phyloP scores from a whole-genome alignment of 2,329 filamentous ascomycete species.

The Leptoxyphium fumago region DNA sequence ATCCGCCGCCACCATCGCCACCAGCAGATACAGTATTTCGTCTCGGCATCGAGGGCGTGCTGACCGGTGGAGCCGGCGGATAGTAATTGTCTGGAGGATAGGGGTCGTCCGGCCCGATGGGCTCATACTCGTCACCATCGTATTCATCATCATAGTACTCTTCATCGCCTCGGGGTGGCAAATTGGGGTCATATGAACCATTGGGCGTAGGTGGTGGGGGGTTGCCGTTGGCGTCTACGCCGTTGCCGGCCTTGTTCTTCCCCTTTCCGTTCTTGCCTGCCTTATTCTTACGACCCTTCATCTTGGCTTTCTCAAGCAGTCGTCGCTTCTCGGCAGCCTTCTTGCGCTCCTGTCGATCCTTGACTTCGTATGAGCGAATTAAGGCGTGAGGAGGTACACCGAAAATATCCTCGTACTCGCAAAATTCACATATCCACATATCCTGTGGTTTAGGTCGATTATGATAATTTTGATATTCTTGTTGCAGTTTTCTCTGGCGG shows the following conservation, averaged over 20 bases:
- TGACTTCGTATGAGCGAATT: conserved; percentile 85
- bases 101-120: conserved; percentile 11
- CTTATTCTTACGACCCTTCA: conserved; percentile 79
- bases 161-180: conserved; percentile 13
- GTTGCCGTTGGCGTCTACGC: conserved; percentile 4
- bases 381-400: conserved; percentile 71
- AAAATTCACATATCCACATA: conserved; percentile 94
- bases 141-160: conserved; percentile 20
- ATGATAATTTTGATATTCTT: conserved; percentile 61
- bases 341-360: conserved; percentile 72
- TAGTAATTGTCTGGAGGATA: conserved; percentile 4
- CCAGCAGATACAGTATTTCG: background rate
- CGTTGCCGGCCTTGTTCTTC: conserved; percentile 11
- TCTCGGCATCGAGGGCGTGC: background rate
- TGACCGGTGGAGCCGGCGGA: background rate
- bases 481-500: conserved; percentile 59
- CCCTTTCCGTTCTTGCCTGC: conserved; percentile 53
- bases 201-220: conserved; percentile 3
- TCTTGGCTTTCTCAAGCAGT: conserved; percentile 81
- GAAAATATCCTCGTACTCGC: conserved; percentile 93
- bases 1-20: background rate
- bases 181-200: conserved; percentile 15
- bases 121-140: conserved; percentile 15
- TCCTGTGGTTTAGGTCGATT: conserved; percentile 58
- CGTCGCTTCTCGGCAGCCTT: conserved; percentile 74